Base-by-base conservation (phyloP, 106 monocot genomes). In the Dioscorea alata region DNA sequence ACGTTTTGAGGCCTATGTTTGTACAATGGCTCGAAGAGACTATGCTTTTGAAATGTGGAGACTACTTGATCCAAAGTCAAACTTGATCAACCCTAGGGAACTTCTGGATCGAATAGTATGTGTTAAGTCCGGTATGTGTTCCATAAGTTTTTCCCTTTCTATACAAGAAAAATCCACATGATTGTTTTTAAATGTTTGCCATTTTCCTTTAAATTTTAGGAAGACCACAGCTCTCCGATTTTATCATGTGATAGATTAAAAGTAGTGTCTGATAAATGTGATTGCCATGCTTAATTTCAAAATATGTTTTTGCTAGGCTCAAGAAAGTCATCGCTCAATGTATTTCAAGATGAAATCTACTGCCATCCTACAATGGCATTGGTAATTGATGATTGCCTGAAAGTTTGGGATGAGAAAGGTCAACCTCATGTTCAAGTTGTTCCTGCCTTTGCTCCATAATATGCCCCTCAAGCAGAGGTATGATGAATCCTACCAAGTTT, bases 1-100 rank as follows among this genome's bases (percentile, higher is more conserved):
- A 56, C 82, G 99, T 51, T 99, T 99, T 84, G 99, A 99, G 78
- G 99, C 93, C 31, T 99, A 87, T 83, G 99, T 99, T 73, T 99
- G 99, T 63, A 99, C 99, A 66, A 90, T 99, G 93, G 99, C 99
- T 42, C 93, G 93, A 79, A 82, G 90, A 80, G 99, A 99, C 81
- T 99, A 99, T 78, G 99, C 99, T 48, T 72, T 99, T 60, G 99
- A 99, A 80, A 99, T 99, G 99, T 99, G 99, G 99, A 85, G 99
- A 64, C 87, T 99, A 74, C 90, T 99, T 63, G 99, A 99, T 63
- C 99, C 99, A 63, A 89, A 93, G 73, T 82, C 78, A 66, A 90
- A 78, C 62, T 77, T 99, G 71, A 99, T 99, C 62, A 79, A 67
- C 68, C 79, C 81, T 35, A 72, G 31, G 23, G 86, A 90, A 76